Evolutionary conservation across 805 yeast genomes (phyloP).

Genomic region (Wickerhamiella azymoides): DNA sequence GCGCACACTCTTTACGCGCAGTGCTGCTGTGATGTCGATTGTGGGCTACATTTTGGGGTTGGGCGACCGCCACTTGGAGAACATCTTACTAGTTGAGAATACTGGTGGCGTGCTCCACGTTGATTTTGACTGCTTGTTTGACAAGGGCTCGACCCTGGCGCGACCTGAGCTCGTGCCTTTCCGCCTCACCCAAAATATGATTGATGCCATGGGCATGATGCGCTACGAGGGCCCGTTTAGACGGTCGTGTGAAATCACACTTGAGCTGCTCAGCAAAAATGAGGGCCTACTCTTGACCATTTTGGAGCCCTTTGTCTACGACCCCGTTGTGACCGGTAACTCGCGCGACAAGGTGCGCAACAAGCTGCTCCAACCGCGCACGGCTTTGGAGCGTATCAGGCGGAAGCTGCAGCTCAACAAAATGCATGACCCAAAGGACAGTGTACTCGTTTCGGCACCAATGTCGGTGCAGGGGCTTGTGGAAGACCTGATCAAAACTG

Average conservation of each 20-base stretch:
- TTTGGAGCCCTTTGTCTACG: constrained; percentile 83
- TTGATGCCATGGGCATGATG: constrained; percentile 70
- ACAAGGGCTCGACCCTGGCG: constrained; percentile 47
- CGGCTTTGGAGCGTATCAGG: constrained; percentile 57
- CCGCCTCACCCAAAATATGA: constrained; percentile 74
- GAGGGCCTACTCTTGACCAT: constrained; percentile 81
- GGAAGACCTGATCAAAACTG: constrained; percentile 72
- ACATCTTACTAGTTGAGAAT: constrained; percentile 56
- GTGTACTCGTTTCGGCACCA: constrained; percentile 40
- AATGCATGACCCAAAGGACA: constrained; percentile 37
- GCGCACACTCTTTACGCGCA: constrained; percentile 56
- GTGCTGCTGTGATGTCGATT: constrained; percentile 93
- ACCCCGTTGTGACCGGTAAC: constrained; percentile 72
- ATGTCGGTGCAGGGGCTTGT: constrained; percentile 89
- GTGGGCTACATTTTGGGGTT: constrained; percentile 88
- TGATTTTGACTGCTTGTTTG: constrained; percentile 93
- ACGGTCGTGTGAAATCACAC: constrained; percentile 71
- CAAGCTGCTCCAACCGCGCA: constrained; percentile 25
- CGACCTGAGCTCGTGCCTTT: constrained; percentile 94
- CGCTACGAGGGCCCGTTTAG: constrained; percentile 87
- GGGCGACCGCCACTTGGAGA: constrained; percentile 95
- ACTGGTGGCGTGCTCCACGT: constrained; percentile 81
- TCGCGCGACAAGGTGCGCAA: constrained; percentile 39
- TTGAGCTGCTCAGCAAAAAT: constrained; percentile 54
- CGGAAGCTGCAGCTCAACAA: constrained; percentile 74